Base-by-base conservation (phyloP, 2,329 filamentous ascomycete genomes). In the Gremmenia infestans region DNA sequence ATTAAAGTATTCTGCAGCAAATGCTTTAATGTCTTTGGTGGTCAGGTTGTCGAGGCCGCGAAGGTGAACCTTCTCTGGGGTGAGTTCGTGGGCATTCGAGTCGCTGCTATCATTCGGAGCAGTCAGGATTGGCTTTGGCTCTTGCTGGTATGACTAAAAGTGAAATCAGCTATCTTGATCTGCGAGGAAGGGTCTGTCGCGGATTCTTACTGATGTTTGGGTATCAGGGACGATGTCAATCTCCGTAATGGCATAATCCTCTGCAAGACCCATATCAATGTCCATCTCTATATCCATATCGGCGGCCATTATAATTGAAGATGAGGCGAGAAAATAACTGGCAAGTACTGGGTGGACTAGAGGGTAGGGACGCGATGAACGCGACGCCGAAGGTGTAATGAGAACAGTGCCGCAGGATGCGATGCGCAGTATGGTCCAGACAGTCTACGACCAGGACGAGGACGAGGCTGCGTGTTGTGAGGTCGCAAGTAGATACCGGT, bases 31-130 rank as follows among this genome's bases (percentile, higher is more conserved):
- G 61, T 96, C 85, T 54, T 84, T 80, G 28, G 91, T 91, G 35
- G 87, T 89, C 69, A 97, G 77, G 45, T 87, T 83, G 67, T 96
- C 88, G 3, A 97, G 80, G 19, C 93, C 93, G 57, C 85, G 83
- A 52, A 99, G 76, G 72, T 97, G 87, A n/a, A 69, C 55, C 50
- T 68, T 69, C 15, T 67, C 51, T 11, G 61, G 64, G 8, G 55
- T 39, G n/a, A 55, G 59, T 7, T 67, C 60, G 37, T 57, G 48
- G 14, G 63, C 52, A n/a, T 65, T 60, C 37, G 63, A 45, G n/a
- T 58, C 61, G 49, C 56, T 56, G 36, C 40, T 61, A 49, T 68
- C 62, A 19, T 67, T 67, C 9, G 66, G 66, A 23, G 57, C 36
- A 55, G 55, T 55, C 45, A 65, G 53, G 15, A 64, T 62, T 43